phyloP scores from a whole-genome alignment of 148 eudicot species.

The Camellia granthamiana region DNA sequence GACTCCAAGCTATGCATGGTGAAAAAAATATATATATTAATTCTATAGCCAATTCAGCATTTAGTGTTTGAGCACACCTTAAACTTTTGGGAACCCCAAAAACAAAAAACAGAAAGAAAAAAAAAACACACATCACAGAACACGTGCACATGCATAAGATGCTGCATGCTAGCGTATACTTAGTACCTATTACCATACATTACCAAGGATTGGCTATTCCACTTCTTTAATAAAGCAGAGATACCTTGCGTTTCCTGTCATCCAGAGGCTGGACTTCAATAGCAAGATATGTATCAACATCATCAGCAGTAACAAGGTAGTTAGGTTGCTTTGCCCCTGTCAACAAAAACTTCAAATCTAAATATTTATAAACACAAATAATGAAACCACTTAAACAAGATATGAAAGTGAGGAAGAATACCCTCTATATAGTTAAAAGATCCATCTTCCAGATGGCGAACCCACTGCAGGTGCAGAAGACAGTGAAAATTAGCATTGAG shows the following conservation, averaged over 20 bases:
- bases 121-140: neutral
- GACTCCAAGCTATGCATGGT: neutral
- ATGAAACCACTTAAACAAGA: conserved; percentile 5
- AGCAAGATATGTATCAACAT: conserved; percentile 74
- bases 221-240: neutral
- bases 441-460: conserved; percentile 95
- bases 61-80: neutral
- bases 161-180: neutral
- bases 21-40: too few relatives aligned
- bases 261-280: conserved; percentile 96
- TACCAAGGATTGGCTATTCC: neutral
- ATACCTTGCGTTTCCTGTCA: conserved; percentile 84
- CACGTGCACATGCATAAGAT: neutral
- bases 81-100: neutral
- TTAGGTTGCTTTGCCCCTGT: conserved; percentile 91
- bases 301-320: conserved; percentile 91
- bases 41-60: neutral
- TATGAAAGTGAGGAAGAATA: conserved; percentile 22
- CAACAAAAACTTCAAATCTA: conserved; percentile 17
- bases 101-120: neutral
- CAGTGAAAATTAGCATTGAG: conserved; percentile 16
- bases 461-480: conserved; percentile 58
- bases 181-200: neutral
- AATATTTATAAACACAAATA: conserved; percentile 1
- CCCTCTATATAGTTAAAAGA: conserved; percentile 89